Evolutionary conservation across 2,329 filamentous ascomycete species (phyloP).

Genomic region (Pseudogymnoascus sp.): DNA sequence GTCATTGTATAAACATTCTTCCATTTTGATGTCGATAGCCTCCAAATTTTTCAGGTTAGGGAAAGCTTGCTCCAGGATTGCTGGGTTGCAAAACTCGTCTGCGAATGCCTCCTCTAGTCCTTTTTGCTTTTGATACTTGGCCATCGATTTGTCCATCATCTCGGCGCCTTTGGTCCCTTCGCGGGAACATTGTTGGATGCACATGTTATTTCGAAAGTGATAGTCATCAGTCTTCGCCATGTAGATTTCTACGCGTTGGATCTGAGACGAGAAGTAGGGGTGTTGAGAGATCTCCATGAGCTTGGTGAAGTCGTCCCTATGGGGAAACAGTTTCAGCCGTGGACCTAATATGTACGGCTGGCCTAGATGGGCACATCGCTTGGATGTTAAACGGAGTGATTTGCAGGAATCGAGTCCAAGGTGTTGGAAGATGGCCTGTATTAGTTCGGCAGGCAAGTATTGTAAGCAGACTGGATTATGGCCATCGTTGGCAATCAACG

Average conservation of each 20-base stretch:
- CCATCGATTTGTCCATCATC: slow-evolving; percentile 26
- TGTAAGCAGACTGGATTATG: background rate
- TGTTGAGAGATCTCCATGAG: slow-evolving; percentile 21
- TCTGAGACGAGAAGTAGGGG: slow-evolving; percentile 20
- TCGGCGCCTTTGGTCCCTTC: slow-evolving; percentile 24
- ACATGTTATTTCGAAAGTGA: slow-evolving; percentile 25
- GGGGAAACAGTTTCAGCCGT: slow-evolving; percentile 18
- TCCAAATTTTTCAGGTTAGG: slow-evolving; percentile 19
- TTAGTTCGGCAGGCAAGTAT: slow-evolving; percentile 21
- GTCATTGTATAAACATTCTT: slow-evolving; percentile 3
- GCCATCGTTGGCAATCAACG: background rate
- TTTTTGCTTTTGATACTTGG: slow-evolving; percentile 26
- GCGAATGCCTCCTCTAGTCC: slow-evolving; percentile 24
- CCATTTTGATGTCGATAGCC: slow-evolving; percentile 18
- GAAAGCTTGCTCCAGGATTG: slow-evolving; percentile 18
- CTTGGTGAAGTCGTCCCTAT: slow-evolving; percentile 20
- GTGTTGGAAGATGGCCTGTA: slow-evolving; percentile 18
- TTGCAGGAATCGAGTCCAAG: slow-evolving; percentile 18
- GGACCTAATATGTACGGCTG: slow-evolving; percentile 22
- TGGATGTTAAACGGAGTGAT: slow-evolving; percentile 19
- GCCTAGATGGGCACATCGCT: slow-evolving; percentile 20
- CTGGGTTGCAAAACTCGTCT: slow-evolving; percentile 18
- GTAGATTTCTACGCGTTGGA: slow-evolving; percentile 19
- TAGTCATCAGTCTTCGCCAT: slow-evolving; percentile 26
- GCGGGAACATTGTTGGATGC: slow-evolving; percentile 24